Evolutionary conservation across 208 protist genomes (phyloP), one percentile per base, ranked within the genome.

Genomic region (Trypanosoma platydactyli): DNA sequence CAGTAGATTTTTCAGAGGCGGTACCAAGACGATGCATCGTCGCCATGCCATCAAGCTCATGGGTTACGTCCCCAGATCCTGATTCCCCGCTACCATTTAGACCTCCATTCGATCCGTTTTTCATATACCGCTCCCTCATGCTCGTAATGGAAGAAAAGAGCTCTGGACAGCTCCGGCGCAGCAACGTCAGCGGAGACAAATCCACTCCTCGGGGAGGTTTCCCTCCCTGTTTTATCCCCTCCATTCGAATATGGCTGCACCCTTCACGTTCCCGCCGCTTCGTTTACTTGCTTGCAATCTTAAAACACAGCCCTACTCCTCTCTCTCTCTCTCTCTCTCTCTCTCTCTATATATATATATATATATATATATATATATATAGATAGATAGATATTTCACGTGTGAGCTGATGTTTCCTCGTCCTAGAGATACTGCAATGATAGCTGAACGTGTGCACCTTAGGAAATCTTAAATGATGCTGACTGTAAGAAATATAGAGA

Each of bases 131-230:
- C 22, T 65, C 40, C 40, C 35, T 57, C 16, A 25, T n/a, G 3
- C 24, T 52, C n/a, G 52, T 45, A 12, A 69, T 33, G 4, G 64
- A 51, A 3, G 64, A 52, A 35, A 61, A 33, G 7, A 69, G 42
- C 16, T 54, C 44, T 9, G 54, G 64, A 27, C 18, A 55, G 16
- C 44, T 45, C 0, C 42, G 41, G 22, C 30, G 54, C 24, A 69
- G 29, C 6, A 61, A 5, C 5, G 52, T n/a, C 15, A 69, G 41
- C 1, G 52, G 27, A 18, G 53, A 61, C 12, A 42, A 11, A 18
- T 61, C 41, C 52, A 29, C 38, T 22, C 30, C 42, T n/a, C 25
- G 5, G 29, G n/a, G 6, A 16, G 30, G 3, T 24, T 59, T 67
- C 40, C 40, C 38, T 22, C 25, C 29, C 25, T 50, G 24, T 20